Conservation (phyloP, 208 protist species). For the Herpetomonas samuelpessoai region DNA sequence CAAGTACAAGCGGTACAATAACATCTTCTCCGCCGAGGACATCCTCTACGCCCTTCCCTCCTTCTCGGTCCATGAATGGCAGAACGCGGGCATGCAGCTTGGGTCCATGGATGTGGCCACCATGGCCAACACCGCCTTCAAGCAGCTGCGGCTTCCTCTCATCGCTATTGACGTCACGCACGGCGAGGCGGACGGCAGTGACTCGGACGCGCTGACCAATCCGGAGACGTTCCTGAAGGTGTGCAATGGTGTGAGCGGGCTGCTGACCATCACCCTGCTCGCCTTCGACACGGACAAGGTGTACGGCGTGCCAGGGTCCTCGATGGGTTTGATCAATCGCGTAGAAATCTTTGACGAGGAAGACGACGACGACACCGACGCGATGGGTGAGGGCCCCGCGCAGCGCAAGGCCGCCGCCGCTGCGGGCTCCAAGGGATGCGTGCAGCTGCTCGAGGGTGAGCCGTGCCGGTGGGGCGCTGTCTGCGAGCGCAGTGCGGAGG, state of each 20-base stretch:
- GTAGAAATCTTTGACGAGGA: slow-evolving; percentile 18
- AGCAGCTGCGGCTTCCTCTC: slow-evolving; percentile 63
- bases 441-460: slow-evolving; percentile 85
- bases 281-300: slow-evolving; percentile 74
- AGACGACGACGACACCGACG: slow-evolving; percentile 21
- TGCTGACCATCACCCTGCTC: slow-evolving; percentile 72
- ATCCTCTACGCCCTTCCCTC: slow-evolving; percentile 71
- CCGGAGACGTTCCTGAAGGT: slow-evolving; percentile 34
- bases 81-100: slow-evolving; percentile 12
- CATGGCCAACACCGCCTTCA: slow-evolving; percentile 66
- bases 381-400: neutral
- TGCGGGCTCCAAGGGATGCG: slow-evolving; percentile 20
- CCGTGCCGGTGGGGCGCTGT: slow-evolving; percentile 63
- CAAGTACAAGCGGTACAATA: slow-evolving; percentile 75
- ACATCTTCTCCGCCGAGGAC: slow-evolving; percentile 85
- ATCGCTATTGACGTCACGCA: slow-evolving; percentile 38
- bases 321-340: slow-evolving; percentile 76
- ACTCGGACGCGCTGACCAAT: slow-evolving; percentile 8
- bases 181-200: neutral
- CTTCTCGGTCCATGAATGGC: slow-evolving; percentile 75
- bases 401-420: neutral
- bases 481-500: slow-evolving; percentile 43
- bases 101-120: slow-evolving; percentile 22
- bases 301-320: slow-evolving; percentile 72
- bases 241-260: slow-evolving; percentile 50